Conservation (phyloP, 2,329 filamentous ascomycete genomes). For the Atkinsonella texensis region DNA sequence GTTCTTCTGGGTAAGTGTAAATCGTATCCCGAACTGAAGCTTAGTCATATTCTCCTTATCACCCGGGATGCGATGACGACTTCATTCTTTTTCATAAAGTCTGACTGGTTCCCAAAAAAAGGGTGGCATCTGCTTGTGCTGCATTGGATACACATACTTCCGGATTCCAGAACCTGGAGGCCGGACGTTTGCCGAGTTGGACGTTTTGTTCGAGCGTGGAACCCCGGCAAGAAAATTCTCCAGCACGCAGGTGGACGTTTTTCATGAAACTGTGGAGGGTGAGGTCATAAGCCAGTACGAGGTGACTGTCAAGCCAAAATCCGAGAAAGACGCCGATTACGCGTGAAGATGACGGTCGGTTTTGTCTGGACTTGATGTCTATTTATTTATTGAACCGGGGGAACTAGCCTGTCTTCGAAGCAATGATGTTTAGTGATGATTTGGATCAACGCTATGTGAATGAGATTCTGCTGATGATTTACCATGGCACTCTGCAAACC, state of each 20-base stretch:
- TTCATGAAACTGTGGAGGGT: conserved; percentile 36
- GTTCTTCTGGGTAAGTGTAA: conserved; percentile 62
- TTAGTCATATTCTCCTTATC: background rate
- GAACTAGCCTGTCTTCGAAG: too few species aligned
- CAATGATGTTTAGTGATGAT: too few species aligned
- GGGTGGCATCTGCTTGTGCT: conserved; percentile 66
- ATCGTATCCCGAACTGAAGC: background rate
- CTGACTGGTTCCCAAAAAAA: conserved; percentile 12
- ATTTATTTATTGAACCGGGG: too few species aligned
- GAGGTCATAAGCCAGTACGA: conserved; percentile 37
- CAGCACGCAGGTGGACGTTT: conserved; percentile 42
- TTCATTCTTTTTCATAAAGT: background rate
- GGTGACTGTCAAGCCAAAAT: conserved; percentile 16
- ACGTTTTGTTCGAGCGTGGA: conserved; percentile 67
- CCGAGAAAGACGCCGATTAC: conserved; percentile 5
- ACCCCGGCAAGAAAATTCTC: conserved; percentile 65
- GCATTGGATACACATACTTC: conserved; percentile 58
- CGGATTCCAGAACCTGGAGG: conserved; percentile 60
- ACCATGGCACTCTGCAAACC: too few species aligned
- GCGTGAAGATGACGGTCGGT: background rate
- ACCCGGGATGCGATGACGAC: background rate
- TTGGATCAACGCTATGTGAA: too few species aligned
- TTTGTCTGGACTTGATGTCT: too few species aligned
- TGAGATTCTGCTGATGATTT: too few species aligned
- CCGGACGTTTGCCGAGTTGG: conserved; percentile 75